Evolutionary conservation across 2,329 filamentous ascomycete species (phyloP).

Genomic region (Penicillium digitatum): DNA sequence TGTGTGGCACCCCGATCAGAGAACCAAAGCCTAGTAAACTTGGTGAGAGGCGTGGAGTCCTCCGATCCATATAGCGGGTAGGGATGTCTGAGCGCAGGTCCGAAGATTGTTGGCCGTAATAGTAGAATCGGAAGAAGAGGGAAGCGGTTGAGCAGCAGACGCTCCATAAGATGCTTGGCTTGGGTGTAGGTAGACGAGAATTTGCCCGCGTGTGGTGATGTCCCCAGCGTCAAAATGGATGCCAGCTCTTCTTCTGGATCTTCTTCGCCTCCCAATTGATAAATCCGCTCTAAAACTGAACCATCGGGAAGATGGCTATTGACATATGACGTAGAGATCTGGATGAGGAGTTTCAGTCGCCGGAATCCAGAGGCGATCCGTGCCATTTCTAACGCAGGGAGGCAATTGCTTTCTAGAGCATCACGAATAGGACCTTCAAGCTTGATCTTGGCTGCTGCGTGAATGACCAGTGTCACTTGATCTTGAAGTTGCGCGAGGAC

Average conservation of each 20-base stretch:
- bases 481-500: slow-evolving; percentile 19
- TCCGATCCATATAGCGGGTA: slow-evolving; percentile 31
- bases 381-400: slow-evolving; percentile 30
- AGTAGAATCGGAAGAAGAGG: slow-evolving; percentile 29
- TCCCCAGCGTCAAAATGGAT: slow-evolving; percentile 18
- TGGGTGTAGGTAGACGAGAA: slow-evolving; percentile 33
- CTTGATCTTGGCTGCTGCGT: slow-evolving; percentile 33
- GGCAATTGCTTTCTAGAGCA: slow-evolving; percentile 32
- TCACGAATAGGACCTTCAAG: slow-evolving; percentile 28
- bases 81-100: slow-evolving; percentile 28
- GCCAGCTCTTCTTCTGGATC: slow-evolving; percentile 30
- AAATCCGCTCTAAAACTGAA: slow-evolving; percentile 26
- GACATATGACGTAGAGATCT: slow-evolving; percentile 31
- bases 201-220: slow-evolving; percentile 15
- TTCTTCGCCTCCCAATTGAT: slow-evolving; percentile 23
- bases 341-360: slow-evolving; percentile 28
- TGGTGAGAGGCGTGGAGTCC: slow-evolving; percentile 31
- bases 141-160: slow-evolving; percentile 26
- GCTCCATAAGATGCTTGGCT: slow-evolving; percentile 33
- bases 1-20: slow-evolving; percentile 26
- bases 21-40: slow-evolving; percentile 28
- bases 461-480: slow-evolving; percentile 34
- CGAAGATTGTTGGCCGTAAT: slow-evolving; percentile 32
- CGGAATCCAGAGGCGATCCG: slow-evolving; percentile 26
- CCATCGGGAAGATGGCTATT: slow-evolving; percentile 34